Evolutionary conservation across 2,329 filamentous ascomycete genomes (phyloP).

Genomic region (Calonectria multiphialidica): DNA sequence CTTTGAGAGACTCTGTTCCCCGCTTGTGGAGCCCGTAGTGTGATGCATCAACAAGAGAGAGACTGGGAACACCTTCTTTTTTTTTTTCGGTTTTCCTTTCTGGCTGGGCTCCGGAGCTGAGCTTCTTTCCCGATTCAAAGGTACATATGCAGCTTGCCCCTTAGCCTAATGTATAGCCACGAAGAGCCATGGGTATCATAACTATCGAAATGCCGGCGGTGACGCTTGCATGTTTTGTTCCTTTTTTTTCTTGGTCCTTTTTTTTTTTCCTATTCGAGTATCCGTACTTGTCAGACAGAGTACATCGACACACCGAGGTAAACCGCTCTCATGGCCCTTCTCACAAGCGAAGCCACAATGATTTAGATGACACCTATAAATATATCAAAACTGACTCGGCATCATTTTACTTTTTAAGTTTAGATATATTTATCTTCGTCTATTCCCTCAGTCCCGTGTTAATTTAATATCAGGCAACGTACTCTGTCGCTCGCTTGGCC

Average conservation of each 20-base stretch:
- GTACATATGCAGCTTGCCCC: neutral
- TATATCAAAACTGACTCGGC: neutral
- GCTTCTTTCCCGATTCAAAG: neutral
- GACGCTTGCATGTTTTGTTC: slow-evolving; percentile 6
- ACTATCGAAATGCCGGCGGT: slow-evolving; percentile 21
- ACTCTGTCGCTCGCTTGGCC: neutral
- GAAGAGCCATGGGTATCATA: neutral
- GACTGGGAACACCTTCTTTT: slow-evolving; percentile 2
- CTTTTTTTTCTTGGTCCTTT: neutral
- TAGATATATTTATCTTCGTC: neutral
- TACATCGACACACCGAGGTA: neutral
- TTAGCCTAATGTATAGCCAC: neutral
- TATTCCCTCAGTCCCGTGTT: neutral
- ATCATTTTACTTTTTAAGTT: neutral
- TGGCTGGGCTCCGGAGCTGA: neutral
- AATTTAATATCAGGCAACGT: neutral
- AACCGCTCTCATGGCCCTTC: neutral
- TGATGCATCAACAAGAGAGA: slow-evolving; percentile 8
- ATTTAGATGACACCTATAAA: neutral
- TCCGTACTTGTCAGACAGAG: no score
- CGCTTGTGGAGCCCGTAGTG: slow-evolving; percentile 9
- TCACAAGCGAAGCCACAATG: neutral
- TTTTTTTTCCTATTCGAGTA: no score
- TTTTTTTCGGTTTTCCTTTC: neutral
- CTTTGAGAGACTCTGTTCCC: neutral